Base-by-base conservation (phyloP, 352 stramenopile genomes). In the Phytophthora brassicae region DNA sequence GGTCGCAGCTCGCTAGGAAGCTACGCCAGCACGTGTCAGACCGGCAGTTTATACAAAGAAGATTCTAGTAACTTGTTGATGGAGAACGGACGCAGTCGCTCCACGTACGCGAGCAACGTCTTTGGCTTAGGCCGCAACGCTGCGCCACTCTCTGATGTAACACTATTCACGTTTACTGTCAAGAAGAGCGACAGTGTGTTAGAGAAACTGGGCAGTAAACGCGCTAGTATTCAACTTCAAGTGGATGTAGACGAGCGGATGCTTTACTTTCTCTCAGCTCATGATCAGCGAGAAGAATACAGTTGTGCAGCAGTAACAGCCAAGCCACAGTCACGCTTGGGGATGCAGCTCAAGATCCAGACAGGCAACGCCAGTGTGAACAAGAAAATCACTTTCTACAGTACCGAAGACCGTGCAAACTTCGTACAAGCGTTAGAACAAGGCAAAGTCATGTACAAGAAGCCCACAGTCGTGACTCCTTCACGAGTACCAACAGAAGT, bases 291-390 rank as follows among this genome's bases (percentile, higher is more conserved):
- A 13, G 86, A 95, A 64, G 89, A 84, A 50, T 93, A 89, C 54
- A 92, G 81, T 52, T 95, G 84, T 42, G 82, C 86, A 0, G 81
- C 84, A 0, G 81, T 93, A 23, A 92, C 84, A 22, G 86, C 86
- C 51, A 84, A 84, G 23, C 78, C 84, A n/a, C 79, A 92, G 65
- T 88, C 81, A 6, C 68, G 84, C 0, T 64, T 92, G 6, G 82
- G 81, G 23, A 89, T 95, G 74, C 86, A 95, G 60, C 77, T 95
- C 55, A 92, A 90, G 68, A 95, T 95, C 57, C 84, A 93, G 67
- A 92, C 81, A 4, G 72, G 72, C 28, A 82, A 79, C 28, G 78
- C 79, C n/a, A 78, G 80, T 29, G 63, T 93, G 29, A 95, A 74
- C 66, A 90, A 90, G 61, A 94, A 93, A 56, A 90, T 95, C 59